These are phyloP conservation scores for Fusarium goolgardi DNA, from an alignment of 2,329 filamentous ascomycete species.

Conservation along the genomic window DNA sequence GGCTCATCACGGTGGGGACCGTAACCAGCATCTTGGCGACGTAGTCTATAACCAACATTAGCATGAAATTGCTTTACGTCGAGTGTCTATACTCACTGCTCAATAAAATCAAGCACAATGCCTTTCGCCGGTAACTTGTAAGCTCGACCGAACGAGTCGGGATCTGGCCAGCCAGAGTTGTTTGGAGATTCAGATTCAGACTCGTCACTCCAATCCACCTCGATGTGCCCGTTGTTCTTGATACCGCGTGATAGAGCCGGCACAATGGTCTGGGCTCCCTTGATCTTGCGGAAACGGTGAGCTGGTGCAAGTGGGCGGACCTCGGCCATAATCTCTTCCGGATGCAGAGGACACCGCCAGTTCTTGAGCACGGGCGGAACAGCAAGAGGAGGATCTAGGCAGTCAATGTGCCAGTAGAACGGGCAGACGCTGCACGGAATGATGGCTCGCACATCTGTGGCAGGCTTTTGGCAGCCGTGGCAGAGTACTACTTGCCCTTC, in stretches of 20 bases:
- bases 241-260: conserved; percentile 71
- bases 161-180: conserved; percentile 67
- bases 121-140: conserved; percentile 73
- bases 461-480: conserved; percentile 76
- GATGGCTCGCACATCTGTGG: conserved; percentile 72
- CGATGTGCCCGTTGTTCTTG: conserved; percentile 77
- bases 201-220: conserved; percentile 71
- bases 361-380: conserved; percentile 80
- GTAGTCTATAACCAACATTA: conserved; percentile 48
- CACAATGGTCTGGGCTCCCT: conserved; percentile 62
- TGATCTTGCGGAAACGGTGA: conserved; percentile 71
- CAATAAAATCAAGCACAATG: conserved; percentile 78
- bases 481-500: conserved; percentile 84
- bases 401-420: conserved; percentile 91
- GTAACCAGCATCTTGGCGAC: conserved; percentile 55
- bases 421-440: conserved; percentile 88
- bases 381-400: conserved; percentile 84
- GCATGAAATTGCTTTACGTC: background rate
- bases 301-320: conserved; percentile 69
- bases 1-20: conserved; percentile 49
- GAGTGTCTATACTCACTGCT: conserved; percentile 60
- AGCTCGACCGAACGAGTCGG: conserved; percentile 70
- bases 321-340: conserved; percentile 76
- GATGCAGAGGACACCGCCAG: conserved; percentile 91
- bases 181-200: conserved; percentile 69